A percentile compares a stretch with the other conserved stretches of the same genome.
Evolutionary conservation across 345 rosid species (phyloP).

Genomic region (Euclidium syriacum): DNA sequence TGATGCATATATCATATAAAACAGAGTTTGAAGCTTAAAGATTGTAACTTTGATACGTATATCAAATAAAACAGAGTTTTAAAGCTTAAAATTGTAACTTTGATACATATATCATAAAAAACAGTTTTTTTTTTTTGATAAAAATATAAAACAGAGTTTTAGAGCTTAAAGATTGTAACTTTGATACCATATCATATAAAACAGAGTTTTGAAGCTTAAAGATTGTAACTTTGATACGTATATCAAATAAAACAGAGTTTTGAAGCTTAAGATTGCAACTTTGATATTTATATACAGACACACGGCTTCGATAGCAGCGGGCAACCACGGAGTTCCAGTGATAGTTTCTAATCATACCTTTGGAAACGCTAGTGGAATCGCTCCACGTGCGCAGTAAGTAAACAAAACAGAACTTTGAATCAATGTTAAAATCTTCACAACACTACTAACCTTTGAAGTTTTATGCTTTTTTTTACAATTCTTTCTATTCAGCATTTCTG

Average conservation of each 20-base stretch:
- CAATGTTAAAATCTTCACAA: background rate
- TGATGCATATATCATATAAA: no score
- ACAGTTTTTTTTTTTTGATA: no score
- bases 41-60: no score
- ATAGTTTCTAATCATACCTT: slow-evolving; percentile 77
- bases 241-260: no score
- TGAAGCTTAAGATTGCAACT: no score
- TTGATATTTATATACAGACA: slow-evolving; percentile 64
- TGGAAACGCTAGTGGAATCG: slow-evolving; percentile 98
- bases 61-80: background rate
- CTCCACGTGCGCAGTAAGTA: slow-evolving; percentile 94
- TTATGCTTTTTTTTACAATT: background rate
- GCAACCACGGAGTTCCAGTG: slow-evolving; percentile 91
- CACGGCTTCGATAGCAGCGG: slow-evolving; percentile 92
- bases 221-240: background rate
- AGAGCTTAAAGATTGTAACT: background rate
- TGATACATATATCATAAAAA: no score
- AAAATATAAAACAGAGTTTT: background rate
- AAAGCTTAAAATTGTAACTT: slow-evolving; percentile 4
- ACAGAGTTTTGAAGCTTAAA: slow-evolving; percentile 8
- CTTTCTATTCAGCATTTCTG: slow-evolving; percentile 56
- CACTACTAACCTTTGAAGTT: background rate
- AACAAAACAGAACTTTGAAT: background rate
- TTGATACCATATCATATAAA: background rate
- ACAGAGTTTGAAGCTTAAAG: no score